These are phyloP conservation scores for Geotrichum phurueaensis DNA, from an alignment of 1,139 yeast genomes.

Conservation along the genomic window DNA sequence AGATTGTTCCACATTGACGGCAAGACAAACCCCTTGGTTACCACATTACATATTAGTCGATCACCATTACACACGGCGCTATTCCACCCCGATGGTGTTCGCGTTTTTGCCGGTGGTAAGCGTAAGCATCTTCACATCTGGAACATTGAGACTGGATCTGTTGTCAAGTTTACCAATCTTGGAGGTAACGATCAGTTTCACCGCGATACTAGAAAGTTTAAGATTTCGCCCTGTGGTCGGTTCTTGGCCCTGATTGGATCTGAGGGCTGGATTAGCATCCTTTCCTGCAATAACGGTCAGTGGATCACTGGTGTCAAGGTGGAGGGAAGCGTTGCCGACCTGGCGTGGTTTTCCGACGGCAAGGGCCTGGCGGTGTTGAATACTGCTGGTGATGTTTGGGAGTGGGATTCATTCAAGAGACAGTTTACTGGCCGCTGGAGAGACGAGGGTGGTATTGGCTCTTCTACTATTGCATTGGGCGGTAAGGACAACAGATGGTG, in stretches of 20 bases:
- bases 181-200: constrained; percentile 88
- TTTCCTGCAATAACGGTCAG: constrained; percentile 73
- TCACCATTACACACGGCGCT: constrained; percentile 75
- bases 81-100: constrained; percentile 51
- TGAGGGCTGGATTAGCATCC: constrained; percentile 83
- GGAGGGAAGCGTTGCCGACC: constrained; percentile 76
- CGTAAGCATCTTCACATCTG: constrained; percentile 88
- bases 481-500: constrained; percentile 74
- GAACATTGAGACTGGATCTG: constrained; percentile 70
- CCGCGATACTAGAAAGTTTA: constrained; percentile 80
- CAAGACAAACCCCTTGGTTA: constrained; percentile 70
- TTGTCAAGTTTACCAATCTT: constrained; percentile 80
- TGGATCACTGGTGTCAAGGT: constrained; percentile 83
- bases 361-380: constrained; percentile 58
- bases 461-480: constrained; percentile 73
- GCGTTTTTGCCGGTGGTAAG: constrained; percentile 83
- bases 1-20: constrained; percentile 90
- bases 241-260: constrained; percentile 74
- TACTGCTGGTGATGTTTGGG: constrained; percentile 87
- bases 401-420: constrained; percentile 53
- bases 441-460: constrained; percentile 81
- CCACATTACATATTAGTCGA: constrained; percentile 71
- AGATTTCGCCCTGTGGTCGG: constrained; percentile 62
- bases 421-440: constrained; percentile 65
- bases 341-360: constrained; percentile 57